phyloP scores from a whole-genome alignment of 176 grass and related monocot genomes.

The Zea luxurians region DNA sequence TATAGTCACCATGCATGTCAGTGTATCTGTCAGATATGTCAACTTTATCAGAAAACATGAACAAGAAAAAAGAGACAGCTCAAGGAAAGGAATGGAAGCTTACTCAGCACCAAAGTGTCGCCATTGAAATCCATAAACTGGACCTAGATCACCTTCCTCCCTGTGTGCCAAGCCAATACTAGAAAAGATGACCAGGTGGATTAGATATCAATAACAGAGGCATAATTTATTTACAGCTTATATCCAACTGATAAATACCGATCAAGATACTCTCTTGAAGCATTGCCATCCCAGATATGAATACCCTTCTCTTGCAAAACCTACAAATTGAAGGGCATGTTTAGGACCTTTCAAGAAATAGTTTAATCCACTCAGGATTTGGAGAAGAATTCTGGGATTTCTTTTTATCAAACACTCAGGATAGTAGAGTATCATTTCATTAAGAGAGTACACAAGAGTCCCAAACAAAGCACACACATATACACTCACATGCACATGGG shows the following conservation, averaged over 20 bases:
- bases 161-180: conserved; percentile 68
- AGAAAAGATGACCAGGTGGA: conserved; percentile 37
- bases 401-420: neutral
- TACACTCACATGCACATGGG: too few relatives aligned
- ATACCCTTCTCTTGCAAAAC: conserved; percentile 82
- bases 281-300: conserved; percentile 94
- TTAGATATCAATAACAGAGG: conserved; percentile 6
- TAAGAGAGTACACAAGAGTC: neutral
- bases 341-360: neutral
- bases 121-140: conserved; percentile 91
- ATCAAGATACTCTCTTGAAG: conserved; percentile 87
- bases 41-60: neutral
- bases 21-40: conserved; percentile 53
- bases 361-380: neutral
- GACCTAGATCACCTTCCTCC: conserved; percentile 83
- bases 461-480: neutral
- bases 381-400: neutral
- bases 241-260: conserved; percentile 47
- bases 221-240: neutral
- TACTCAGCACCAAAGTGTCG: conserved; percentile 90
- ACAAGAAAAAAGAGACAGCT: neutral
- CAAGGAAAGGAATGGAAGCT: conserved; percentile 15
- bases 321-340: conserved; percentile 30
- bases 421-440: neutral
- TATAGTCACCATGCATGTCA: conserved; percentile 79